Base-by-base conservation (phyloP, 768 basidiomycete genomes). In the Rhodosporidiobolus odoratus region DNA sequence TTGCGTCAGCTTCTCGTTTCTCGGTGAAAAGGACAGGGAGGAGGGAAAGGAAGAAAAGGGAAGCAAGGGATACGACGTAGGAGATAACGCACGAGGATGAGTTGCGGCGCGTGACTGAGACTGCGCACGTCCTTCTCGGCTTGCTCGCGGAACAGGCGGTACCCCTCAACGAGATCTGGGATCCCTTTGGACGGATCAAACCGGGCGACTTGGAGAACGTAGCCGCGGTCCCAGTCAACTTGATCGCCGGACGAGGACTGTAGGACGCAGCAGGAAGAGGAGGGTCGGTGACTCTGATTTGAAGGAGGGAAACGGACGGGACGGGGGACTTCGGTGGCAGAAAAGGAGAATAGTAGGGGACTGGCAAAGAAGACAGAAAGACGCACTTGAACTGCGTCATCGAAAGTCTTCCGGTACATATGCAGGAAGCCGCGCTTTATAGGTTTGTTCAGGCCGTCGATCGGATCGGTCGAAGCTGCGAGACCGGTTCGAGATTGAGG, bases 401-500 rank as follows among this genome's bases (percentile, higher is more conserved):
- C 76, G 76, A 80, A 81, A 43, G 69, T 68, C 47, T 79, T 75
- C 41, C 79, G 71, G 65, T 78, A 80, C 62, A 76, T 71, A 34
- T 64, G 58, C 5, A 80, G 66, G 27, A 76, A 74, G 2, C 73
- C 75, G 23, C 62, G 45, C 4, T 78, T 78, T 69, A 93, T 84
- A 8, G 90, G 86, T 83, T 95, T 97, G 86, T 93, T 96, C 75
- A 97, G 83, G 45, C 94, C 94, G 80, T 97, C 94, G 66, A 97
- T 86, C 85, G 81, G 80, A 43, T 78, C 77, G 43, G 43, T 57
- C 17, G 58, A 69, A 45, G 63, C 68, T 69, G 47, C 9, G 17
- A 13, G 47, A 45, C 37, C 57, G 27, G 25, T 3, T 8, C 9
- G 35, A 32, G 37, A 50, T 23, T 8, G 54, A 35, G n/a, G 13